A percentile compares a stretch with the other conserved stretches of the same genome.
Conservation (phyloP, 2,329 filamentous ascomycete genomes). For the Botrytis fabae region DNA sequence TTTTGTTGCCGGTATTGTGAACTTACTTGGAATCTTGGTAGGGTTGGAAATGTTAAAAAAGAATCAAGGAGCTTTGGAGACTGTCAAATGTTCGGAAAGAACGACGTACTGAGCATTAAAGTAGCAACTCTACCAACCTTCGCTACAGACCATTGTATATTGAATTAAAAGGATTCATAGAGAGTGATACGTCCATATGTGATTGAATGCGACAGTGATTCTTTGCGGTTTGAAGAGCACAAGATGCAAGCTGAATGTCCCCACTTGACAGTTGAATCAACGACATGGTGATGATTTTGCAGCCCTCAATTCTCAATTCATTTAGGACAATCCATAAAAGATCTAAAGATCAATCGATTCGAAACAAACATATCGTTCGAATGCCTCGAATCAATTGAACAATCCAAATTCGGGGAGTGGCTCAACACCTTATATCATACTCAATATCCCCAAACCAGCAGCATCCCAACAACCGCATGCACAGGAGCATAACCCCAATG, state of each 20-base stretch:
- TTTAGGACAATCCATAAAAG: background rate
- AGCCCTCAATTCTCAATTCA: background rate
- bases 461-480: background rate
- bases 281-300: background rate
- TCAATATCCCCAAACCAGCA: conserved; percentile 3
- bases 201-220: background rate
- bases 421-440: background rate
- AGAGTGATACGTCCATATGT: background rate
- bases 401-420: background rate
- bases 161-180: background rate
- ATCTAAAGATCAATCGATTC: background rate
- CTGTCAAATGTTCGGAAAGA: background rate
- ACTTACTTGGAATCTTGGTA: no score
- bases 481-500: conserved; percentile 43
- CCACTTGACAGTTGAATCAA: background rate
- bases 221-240: background rate
- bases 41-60: no score
- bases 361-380: background rate
- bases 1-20: no score
- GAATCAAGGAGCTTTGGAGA: no score
- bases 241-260: background rate
- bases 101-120: background rate
- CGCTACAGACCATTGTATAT: background rate
- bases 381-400: background rate
- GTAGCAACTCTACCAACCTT: background rate